Conservation (phyloP, 148 eudicot genomes). For the Hydrangea macrophylla region DNA sequence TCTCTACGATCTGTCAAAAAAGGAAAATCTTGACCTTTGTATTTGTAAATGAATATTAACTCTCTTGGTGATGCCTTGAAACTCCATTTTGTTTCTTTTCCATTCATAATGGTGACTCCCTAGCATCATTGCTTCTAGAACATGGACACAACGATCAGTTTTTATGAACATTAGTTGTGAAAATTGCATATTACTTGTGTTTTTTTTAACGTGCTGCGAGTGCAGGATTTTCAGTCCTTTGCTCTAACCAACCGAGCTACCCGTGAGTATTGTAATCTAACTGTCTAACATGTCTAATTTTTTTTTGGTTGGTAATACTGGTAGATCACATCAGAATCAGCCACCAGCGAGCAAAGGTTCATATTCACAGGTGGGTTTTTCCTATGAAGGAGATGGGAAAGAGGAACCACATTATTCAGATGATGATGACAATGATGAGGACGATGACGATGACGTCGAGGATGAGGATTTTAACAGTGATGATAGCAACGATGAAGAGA, state of each 20-base stretch:
- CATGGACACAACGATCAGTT: not conserved
- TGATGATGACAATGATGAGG: slow-evolving; percentile 67
- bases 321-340: slow-evolving; percentile 65
- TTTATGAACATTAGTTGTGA: not conserved
- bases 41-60: not conserved
- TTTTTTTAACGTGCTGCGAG: no score
- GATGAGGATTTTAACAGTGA: slow-evolving; percentile 96
- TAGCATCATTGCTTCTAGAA: not conserved
- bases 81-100: not conserved
- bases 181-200: not conserved
- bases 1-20: not conserved
- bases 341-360: slow-evolving; percentile 79
- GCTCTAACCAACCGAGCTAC: no score
- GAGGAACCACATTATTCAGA: slow-evolving; percentile 66
- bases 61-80: not conserved
- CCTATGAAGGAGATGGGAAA: slow-evolving; percentile 87
- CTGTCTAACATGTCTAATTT: not conserved
- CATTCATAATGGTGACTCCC: not conserved
- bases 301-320: slow-evolving; percentile 8
- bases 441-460: slow-evolving; percentile 80
- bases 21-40: not conserved
- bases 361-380: slow-evolving; percentile 97
- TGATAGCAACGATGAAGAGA: slow-evolving; percentile 90
- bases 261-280: not conserved
- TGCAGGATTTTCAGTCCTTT: no score